Evolutionary conservation across 164 flowering plant species (phyloP), one percentile per base, ranked within the genome.

Genomic region (Berberis vulgaris): DNA sequence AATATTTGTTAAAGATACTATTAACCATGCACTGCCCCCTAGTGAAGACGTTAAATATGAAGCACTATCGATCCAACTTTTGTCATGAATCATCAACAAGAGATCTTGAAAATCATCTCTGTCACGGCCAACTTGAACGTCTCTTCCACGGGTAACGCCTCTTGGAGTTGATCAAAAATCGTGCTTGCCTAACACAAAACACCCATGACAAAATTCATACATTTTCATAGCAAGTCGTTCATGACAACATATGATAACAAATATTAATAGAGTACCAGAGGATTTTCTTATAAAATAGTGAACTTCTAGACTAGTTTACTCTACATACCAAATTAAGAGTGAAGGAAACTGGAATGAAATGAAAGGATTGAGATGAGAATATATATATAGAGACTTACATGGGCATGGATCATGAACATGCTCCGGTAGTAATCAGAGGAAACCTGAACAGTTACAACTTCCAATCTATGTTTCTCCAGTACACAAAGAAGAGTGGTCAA

Each of bases 371-470:
- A 49, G 44, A 7, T 26, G 55, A 62, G 5, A 11, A 41, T 10
- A 4, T 8, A 45, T 7, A 38, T 43, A 4, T 11, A 55, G 6
- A 45, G 5, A 78, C 93, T 86, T 81, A 91, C 96, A 58, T 69
- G 86, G 53, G 80, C 80, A 57, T 91, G 95, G 57, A 91, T 82
- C 91, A 86, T 83, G 82, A 61, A 83, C 78, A 86, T 73, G 83
- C 75, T 62, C 13, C 77, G 74, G 50, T 62, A 64, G 1, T 57
- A 50, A 73, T 86, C 83, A 0, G 91, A 79, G 39, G 83, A 81
- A 49, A 87, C 65, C 41, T 82, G 83, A 72, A 91, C 86, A 39
- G 95, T 73, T 2, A 87, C 64, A 42, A 87, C 79, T 59, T 84
- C 86, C 11, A 91, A 10, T 6, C 71, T 81, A 65, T 84, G 69